Evolutionary conservation across 768 basidiomycete genomes (phyloP), one percentile per base, ranked within the genome.

Genomic region (Mycena pura): DNA sequence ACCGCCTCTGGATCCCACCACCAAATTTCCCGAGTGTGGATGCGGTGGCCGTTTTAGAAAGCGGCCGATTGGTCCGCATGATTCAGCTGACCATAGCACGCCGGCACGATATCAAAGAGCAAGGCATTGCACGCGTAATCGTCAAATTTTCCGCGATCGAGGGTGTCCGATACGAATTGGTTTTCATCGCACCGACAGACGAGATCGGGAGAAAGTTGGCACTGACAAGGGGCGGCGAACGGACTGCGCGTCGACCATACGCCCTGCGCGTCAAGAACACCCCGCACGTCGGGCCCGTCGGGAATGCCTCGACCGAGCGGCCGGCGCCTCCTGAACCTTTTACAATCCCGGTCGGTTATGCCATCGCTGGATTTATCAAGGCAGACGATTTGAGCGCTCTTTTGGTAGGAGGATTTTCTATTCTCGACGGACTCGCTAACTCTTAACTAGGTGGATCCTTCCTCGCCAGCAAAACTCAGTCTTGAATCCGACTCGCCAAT

Each of bases 21-120:
- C n/a, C 46, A n/a, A 48, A 48, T 22, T 48, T 48, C 19, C 46
- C 29, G 13, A 48, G 29, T 22, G 46, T 48, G 46, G 46, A 48
- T 21, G 46, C 46, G 2, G 46, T 48, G 8, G 46, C 29, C 5
- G 32, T 48, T 14, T 11, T 29, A 5, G 13, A 48, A 10, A 3
- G 29, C 11, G 46, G 46, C 29, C 29, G 3, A 31, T 34, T 29
- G 9, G 19, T 48, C n/a, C 29, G 29, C 11, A 48, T 48, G 46
- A 19, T 48, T 2, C 46, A 48, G 29, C 28, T 48, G 11, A 48
- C 13, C 3, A 48, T 48, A 2, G 46, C 46, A 3, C 28, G 25
- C n/a, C 6, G 13, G 11, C 29, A 48, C n/a, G 46, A 21, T 25
- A 31, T 48, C 29, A 34, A 48, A 15, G 8, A 28, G 22, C n/a